phyloP scores from a whole-genome alignment of 768 basidiomycete genomes.

The Amanita pseudoporphyria region DNA sequence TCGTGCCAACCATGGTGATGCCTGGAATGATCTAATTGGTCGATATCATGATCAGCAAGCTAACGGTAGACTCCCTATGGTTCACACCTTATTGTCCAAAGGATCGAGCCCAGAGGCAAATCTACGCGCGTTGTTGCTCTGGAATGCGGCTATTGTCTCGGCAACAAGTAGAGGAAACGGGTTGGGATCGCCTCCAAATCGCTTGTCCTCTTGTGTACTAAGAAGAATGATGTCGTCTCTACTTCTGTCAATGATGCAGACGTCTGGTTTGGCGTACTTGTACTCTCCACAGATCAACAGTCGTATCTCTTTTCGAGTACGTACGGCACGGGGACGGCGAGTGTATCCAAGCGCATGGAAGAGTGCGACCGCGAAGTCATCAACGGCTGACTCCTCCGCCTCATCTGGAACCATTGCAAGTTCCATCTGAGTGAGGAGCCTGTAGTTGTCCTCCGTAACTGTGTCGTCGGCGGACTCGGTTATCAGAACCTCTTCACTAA shows the following conservation, averaged over 20 bases:
- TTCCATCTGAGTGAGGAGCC: slow-evolving; percentile 12
- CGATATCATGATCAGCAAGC: too few species aligned
- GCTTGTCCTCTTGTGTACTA: slow-evolving; percentile 15
- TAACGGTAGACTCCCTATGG: too few species aligned
- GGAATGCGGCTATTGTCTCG: too few species aligned
- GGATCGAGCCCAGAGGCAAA: too few species aligned
- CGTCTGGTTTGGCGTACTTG: slow-evolving; percentile 18
- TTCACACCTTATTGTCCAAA: too few species aligned
- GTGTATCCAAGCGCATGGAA: slow-evolving; percentile 5
- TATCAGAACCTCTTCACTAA: neutral
- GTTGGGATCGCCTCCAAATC: too few species aligned
- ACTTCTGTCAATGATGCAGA: slow-evolving; percentile 18
- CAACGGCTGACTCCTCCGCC: slow-evolving; percentile 15
- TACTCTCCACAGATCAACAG: too few species aligned
- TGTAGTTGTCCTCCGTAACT: neutral
- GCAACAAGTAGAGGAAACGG: too few species aligned
- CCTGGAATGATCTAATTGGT: too few species aligned
- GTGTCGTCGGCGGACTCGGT: neutral
- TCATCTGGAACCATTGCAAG: too few species aligned
- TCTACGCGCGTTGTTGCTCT: too few species aligned
- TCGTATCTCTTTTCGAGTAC: slow-evolving; percentile 13
- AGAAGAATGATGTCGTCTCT: slow-evolving; percentile 8
- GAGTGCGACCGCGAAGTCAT: slow-evolving; percentile 17
- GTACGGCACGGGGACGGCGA: neutral
- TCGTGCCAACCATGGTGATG: too few species aligned